Base-by-base conservation (phyloP, 2,329 filamentous ascomycete genomes). In the Botryosphaeria agaves region DNA sequence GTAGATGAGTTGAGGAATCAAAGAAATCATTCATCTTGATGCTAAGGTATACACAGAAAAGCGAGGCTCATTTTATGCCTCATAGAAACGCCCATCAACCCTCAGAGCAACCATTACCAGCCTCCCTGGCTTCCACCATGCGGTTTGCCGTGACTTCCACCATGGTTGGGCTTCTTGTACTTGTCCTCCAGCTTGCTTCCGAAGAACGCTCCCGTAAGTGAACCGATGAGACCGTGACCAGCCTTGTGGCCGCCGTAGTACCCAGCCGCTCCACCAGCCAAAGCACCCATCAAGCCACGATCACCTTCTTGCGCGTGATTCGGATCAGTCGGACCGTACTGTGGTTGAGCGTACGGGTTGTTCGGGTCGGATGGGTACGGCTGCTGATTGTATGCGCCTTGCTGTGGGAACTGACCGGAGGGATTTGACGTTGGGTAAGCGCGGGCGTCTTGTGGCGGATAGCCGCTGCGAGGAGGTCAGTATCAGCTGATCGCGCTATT, bases 221-320 rank as follows among this genome's bases (percentile, higher is more conserved):
- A 62, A 7, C 69, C 69, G 7, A 75, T 46, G 18, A 74, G 49
- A 3, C 66, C 66, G 39, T 69, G 66, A n/a, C 64, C 62, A 39
- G 66, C 56, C 45, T 69, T 68, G 41, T 61, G 55, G 12, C 69
- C 69, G 5, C 66, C 52, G 37, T 64, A 62, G 37, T 62, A 63
- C 2, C 69, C 70, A 3, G 67, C 64, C 3, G 66, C 56, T 26
- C 64, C 68, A 26, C 70, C 70, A 9, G 61, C 63, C 3, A 72
- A 47, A 3, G 67, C 61, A 28, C 69, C 66, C 41, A 66, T 60
- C 4, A 73, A 51, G 21, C 68, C 69, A 33, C 69, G 62, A 36
- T 73, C 69, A 29, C 59, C 64, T 29, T 67, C 64, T 28, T 53
- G 56, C 21, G 59, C 59, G 32, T 49, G 49, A 36, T 53, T 54